These are phyloP conservation scores for Berberis thunbergii DNA, from an alignment of 164 flowering plant species.

Conservation along the genomic window DNA sequence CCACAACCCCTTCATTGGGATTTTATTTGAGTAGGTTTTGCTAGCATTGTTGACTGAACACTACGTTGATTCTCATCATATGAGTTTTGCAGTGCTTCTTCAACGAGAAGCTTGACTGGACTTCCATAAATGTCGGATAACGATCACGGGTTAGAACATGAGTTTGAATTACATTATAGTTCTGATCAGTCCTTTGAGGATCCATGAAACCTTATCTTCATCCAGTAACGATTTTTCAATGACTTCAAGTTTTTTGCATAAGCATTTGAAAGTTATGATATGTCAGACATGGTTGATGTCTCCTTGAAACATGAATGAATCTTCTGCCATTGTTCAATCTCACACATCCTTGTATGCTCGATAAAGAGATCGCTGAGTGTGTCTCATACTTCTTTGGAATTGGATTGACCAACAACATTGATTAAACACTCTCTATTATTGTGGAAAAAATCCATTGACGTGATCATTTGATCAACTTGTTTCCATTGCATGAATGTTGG, in stretches of 20 bases:
- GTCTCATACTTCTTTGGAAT: neutral
- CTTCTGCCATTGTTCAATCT: neutral
- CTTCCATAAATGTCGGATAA: neutral
- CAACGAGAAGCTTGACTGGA: neutral
- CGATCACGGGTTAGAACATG: neutral
- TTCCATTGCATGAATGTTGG: neutral
- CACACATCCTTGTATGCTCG: neutral
- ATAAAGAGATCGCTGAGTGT: neutral
- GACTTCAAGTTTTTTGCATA: neutral
- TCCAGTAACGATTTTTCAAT: neutral
- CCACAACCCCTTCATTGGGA: too few relatives aligned
- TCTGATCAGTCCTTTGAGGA: neutral
- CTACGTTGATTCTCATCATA: neutral
- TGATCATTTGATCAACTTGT: neutral
- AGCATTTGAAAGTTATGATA: neutral
- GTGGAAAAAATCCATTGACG: neutral
- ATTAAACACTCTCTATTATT: neutral
- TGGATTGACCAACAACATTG: neutral
- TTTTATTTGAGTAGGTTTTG: too few relatives aligned
- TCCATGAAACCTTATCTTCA: slow-evolving; percentile 1
- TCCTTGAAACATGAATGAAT: neutral
- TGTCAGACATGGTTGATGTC: neutral
- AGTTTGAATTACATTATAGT: neutral
- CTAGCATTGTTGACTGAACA: too few relatives aligned
- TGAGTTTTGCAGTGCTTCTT: neutral